Conservation (phyloP, 768 basidiomycete species). For the Trametes maxima region DNA sequence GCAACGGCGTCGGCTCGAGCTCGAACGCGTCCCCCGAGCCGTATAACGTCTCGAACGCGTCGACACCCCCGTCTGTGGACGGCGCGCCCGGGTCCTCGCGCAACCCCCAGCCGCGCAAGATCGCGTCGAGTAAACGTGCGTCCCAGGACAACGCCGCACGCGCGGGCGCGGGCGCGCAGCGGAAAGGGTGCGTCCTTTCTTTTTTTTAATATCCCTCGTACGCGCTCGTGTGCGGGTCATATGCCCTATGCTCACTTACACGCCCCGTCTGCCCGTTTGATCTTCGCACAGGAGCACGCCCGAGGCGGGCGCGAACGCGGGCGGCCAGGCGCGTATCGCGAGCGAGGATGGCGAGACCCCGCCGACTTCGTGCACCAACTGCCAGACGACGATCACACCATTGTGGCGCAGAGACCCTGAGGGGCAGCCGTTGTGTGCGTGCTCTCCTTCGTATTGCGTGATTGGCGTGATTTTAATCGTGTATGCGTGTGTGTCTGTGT, state of each 20-base stretch:
- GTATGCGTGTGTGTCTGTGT: background rate
- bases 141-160: conserved; percentile 46
- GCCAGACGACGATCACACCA: conserved; percentile 93
- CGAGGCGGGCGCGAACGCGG: conserved; percentile 44
- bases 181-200: conserved; percentile 46
- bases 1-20: conserved; percentile 66
- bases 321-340: conserved; percentile 34
- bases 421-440: conserved; percentile 87
- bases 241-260: background rate
- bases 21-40: conserved; percentile 77
- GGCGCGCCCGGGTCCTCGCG: conserved; percentile 38
- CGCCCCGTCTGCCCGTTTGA: background rate
- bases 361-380: conserved; percentile 91
- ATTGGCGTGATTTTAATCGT: conserved; percentile 20
- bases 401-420: conserved; percentile 92
- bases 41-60: conserved; percentile 66
- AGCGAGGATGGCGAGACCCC: conserved; percentile 69
- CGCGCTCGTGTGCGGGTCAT: background rate
- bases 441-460: background rate
- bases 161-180: conserved; percentile 32
- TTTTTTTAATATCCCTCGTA: background rate
- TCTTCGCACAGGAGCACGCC: conserved; percentile 57
- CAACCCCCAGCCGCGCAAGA: conserved; percentile 52
- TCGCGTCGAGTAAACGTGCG: conserved; percentile 64
- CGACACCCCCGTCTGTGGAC: conserved; percentile 72